A percentile compares a stretch with the other conserved stretches of the same genome.
Evolutionary conservation across 257 asterid genomes (phyloP).

Genomic region (Solanum appendiculatum): DNA sequence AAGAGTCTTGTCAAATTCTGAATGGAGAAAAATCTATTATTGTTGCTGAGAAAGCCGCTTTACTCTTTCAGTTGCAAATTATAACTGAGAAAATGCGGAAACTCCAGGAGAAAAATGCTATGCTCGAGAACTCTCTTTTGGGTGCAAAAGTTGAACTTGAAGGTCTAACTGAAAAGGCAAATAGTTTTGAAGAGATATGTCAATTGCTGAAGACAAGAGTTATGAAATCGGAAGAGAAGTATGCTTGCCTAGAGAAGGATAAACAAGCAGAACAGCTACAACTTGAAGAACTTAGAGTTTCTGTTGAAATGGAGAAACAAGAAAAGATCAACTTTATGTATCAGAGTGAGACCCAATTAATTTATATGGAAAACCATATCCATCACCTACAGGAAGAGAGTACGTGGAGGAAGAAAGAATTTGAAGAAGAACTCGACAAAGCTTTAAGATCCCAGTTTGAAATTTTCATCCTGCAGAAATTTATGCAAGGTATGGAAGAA

Average conservation of each 20-base stretch:
- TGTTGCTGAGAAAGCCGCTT: conserved; percentile 61
- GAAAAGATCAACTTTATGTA: conserved; percentile 36
- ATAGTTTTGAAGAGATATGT: conserved; percentile 66
- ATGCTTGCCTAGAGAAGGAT: conserved; percentile 59
- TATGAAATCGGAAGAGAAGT: conserved; percentile 50
- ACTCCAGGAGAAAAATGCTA: conserved; percentile 57
- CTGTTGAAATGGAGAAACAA: conserved; percentile 56
- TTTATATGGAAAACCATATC: conserved; percentile 55
- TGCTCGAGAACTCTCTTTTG: conserved; percentile 61
- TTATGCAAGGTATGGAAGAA: conserved; percentile 81
- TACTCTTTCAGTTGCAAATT: conserved; percentile 58
- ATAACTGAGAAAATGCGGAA: conserved; percentile 67
- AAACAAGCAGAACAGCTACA: conserved; percentile 51
- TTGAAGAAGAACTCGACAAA: conserved; percentile 69
- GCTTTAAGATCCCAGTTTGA: conserved; percentile 76
- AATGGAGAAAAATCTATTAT: conserved; percentile 55
- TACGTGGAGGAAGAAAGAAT: conserved; percentile 52
- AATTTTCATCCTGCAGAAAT: conserved; percentile 68
- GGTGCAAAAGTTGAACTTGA: conserved; percentile 68
- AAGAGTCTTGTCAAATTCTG: conserved; percentile 45
- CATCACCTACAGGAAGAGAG: conserved; percentile 66
- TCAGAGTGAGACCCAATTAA: conserved; percentile 43
- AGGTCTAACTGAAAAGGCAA: conserved; percentile 73
- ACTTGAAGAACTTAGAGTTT: conserved; percentile 44
- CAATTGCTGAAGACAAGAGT: conserved; percentile 54